phyloP scores from a whole-genome alignment of 306 rosid species.

The Datisca glomerata region DNA sequence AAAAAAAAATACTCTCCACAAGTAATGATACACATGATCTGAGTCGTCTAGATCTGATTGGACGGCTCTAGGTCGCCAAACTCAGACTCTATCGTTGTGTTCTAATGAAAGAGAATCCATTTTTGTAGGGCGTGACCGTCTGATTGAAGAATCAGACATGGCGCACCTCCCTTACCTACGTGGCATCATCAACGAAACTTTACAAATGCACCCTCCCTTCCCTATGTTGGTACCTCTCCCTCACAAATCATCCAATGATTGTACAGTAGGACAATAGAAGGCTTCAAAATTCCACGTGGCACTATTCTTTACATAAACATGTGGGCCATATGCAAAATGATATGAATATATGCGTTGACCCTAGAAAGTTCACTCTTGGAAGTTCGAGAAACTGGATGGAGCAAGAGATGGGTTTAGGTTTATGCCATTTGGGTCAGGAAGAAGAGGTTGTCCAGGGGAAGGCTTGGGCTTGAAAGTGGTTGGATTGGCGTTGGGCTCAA shows the following conservation, averaged over 20 bases:
- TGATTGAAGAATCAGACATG: neutral
- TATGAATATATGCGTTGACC: neutral
- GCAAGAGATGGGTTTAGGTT: neutral
- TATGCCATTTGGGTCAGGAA: constrained; percentile 3
- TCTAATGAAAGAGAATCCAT: no score
- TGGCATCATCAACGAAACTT: neutral
- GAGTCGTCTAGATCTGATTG: no score
- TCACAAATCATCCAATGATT: neutral
- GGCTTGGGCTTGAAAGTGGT: neutral
- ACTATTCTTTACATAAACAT: neutral
- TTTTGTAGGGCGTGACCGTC: neutral
- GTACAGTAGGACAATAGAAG: neutral
- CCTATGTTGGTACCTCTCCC: neutral
- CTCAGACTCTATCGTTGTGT: no score
- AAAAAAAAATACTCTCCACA: no score
- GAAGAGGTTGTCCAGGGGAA: neutral
- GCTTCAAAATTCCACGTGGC: neutral
- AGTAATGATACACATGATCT: no score
- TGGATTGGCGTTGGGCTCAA: neutral
- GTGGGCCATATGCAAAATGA: neutral
- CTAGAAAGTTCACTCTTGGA: neutral
- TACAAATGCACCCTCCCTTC: neutral
- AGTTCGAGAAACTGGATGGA: neutral
- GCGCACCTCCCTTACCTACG: neutral
- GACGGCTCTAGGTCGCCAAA: no score